Evolutionary conservation across 73 alveolate genomes (phyloP).

Genomic region (Paramecium primaurelia): DNA sequence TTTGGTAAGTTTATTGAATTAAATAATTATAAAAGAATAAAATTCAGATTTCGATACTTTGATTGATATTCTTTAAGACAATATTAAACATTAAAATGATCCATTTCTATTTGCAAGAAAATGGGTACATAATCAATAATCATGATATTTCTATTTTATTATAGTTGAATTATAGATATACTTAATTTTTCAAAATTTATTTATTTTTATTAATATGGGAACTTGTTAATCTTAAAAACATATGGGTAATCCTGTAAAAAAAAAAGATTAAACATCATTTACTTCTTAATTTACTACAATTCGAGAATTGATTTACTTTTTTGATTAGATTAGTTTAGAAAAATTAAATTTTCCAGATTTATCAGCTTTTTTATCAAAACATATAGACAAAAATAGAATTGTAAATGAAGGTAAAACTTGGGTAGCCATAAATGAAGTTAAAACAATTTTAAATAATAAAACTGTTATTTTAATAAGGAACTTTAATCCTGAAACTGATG

Average conservation of each 20-base stretch:
- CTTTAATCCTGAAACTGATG: conserved; percentile 21
- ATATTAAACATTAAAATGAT: conserved; percentile 2
- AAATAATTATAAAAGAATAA: neutral
- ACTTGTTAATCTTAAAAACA: neutral
- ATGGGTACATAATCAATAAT: neutral
- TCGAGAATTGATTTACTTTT: neutral
- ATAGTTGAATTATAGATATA: neutral
- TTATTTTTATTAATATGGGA: neutral
- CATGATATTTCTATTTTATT: neutral
- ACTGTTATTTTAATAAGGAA: neutral
- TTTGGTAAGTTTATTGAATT: neutral
- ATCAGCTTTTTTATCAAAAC: neutral
- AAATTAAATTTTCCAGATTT: neutral
- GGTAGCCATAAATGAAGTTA: neutral
- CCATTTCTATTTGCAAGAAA: conserved; percentile 24
- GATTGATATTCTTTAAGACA: neutral
- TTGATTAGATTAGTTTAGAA: neutral
- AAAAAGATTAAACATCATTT: neutral
- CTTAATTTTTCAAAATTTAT: neutral
- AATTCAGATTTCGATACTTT: neutral
- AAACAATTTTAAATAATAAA: neutral
- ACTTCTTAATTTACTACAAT: neutral
- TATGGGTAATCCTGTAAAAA: neutral
- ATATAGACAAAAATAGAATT: neutral
- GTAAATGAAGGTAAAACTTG: conserved; percentile 6